These are phyloP conservation scores for Colletotrichum cereale DNA, from an alignment of 2,329 filamentous ascomycete genomes.

Conservation along the genomic window DNA sequence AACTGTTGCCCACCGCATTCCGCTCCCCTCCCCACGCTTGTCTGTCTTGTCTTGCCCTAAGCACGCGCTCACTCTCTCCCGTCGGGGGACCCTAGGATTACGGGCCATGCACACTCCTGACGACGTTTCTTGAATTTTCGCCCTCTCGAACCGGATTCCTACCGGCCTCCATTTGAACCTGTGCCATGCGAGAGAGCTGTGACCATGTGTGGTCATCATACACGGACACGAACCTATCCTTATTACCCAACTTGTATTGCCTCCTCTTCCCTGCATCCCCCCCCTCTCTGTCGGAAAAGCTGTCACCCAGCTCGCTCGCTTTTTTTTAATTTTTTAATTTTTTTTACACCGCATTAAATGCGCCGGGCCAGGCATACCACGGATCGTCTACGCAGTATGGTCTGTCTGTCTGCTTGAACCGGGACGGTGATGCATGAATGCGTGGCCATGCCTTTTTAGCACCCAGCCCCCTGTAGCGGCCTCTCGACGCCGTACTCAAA, in stretches of 20 bases:
- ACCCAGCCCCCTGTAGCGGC: conserved; percentile 44
- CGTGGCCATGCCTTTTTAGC: conserved; percentile 57
- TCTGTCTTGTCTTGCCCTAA: conserved; percentile 43
- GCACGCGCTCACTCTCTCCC: conserved; percentile 11
- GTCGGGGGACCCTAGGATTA: conserved; percentile 25
- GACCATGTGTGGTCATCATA: conserved; percentile 32
- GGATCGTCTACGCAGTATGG: conserved; percentile 35
- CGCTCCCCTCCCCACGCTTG: conserved; percentile 39
- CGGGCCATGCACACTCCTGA: conserved; percentile 37
- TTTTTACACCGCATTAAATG: conserved; percentile 43
- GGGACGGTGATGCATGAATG: conserved; percentile 58
- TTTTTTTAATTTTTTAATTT: too few species aligned
- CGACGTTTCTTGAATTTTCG: conserved; percentile 14
- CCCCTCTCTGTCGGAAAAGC: conserved; percentile 23
- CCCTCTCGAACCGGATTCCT: conserved; percentile 21
- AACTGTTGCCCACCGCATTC: conserved; percentile 48
- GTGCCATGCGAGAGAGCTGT: conserved; percentile 31
- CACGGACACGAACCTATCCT: conserved; percentile 36
- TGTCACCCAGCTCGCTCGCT: conserved; percentile 34
- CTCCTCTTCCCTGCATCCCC: conserved; percentile 24
- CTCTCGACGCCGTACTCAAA: conserved; percentile 51
- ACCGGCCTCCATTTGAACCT: conserved; percentile 22
- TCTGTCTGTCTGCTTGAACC: conserved; percentile 47
- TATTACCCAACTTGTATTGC: conserved; percentile 13
- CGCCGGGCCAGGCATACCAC: conserved; percentile 45